These are phyloP conservation scores for Penicillium soppii DNA, from an alignment of 495 filamentous ascomycete species.

Conservation along the genomic window DNA sequence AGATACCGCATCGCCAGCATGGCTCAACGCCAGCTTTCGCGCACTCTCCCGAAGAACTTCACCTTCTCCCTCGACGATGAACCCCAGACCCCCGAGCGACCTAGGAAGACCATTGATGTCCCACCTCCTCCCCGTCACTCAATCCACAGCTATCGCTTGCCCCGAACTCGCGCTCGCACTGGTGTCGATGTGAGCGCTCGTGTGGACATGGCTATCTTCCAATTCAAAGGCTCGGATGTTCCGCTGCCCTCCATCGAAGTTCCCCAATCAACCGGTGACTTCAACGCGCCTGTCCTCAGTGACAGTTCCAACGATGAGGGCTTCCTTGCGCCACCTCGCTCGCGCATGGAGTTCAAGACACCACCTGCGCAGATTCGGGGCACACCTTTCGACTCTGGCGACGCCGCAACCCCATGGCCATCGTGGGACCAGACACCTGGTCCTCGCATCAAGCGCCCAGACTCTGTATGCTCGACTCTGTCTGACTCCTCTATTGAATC, in stretches of 20 bases:
- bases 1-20: constrained; percentile 30
- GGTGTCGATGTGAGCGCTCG: constrained; percentile 44
- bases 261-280: constrained; percentile 27
- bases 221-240: constrained; percentile 39
- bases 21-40: constrained; percentile 55
- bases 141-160: constrained; percentile 47
- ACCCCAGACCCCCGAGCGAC: constrained; percentile 60
- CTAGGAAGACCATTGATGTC: constrained; percentile 39
- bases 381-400: constrained; percentile 29
- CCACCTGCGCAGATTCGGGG: constrained; percentile 57
- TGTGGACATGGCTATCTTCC: constrained; percentile 32
- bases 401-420: constrained; percentile 27
- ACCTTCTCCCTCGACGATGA: constrained; percentile 56
- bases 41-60: constrained; percentile 65
- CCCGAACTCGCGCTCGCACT: constrained; percentile 44
- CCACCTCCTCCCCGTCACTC: constrained; percentile 52
- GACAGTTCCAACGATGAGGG: constrained; percentile 39
- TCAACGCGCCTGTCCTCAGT: constrained; percentile 17
- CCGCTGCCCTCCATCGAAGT: constrained; percentile 63
- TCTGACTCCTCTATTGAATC: constrained; percentile 73
- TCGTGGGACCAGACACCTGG: constrained; percentile 32
- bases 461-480: constrained; percentile 58
- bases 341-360: constrained; percentile 59
- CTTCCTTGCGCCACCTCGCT: constrained; percentile 48
- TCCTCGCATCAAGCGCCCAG: constrained; percentile 50